Percentiles rank a stretch among this genome's conserved stretches.
phyloP scores from a whole-genome alignment of 352 stramenopile species.

The Phytophthora uliginosa region DNA sequence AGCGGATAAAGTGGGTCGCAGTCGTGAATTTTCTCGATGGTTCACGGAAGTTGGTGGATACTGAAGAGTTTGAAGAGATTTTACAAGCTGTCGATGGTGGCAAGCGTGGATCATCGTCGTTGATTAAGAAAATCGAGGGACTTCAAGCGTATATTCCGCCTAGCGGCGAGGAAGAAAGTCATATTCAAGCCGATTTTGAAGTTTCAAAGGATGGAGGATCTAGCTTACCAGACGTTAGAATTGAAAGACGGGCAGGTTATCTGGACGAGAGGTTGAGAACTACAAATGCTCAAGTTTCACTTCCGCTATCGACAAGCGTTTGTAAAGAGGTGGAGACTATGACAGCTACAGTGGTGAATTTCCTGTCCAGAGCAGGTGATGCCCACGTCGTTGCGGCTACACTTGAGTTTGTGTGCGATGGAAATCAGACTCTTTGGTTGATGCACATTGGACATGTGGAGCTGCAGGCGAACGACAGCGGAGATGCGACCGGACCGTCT shows the following conservation, averaged over 20 bases:
- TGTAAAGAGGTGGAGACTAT: conserved; percentile 43
- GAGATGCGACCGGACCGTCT: neutral
- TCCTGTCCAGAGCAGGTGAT: conserved; percentile 23
- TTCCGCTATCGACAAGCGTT: conserved; percentile 16
- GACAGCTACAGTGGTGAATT: conserved; percentile 35
- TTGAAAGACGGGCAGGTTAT: conserved; percentile 29
- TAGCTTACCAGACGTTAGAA: conserved; percentile 25
- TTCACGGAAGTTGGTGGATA: conserved; percentile 29
- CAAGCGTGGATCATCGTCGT: conserved; percentile 6
- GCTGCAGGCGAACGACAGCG: conserved; percentile 1
- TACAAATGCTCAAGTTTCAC: neutral
- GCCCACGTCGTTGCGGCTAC: conserved; percentile 24
- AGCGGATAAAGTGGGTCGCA: conserved; percentile 17
- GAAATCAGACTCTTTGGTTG: conserved; percentile 50
- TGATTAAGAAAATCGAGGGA: conserved; percentile 26
- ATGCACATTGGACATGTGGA: conserved; percentile 40
- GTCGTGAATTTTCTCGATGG: conserved; percentile 31
- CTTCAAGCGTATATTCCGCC: conserved; percentile 35
- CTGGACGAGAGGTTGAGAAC: conserved; percentile 4
- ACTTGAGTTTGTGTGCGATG: conserved; percentile 53
- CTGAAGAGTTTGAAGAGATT: conserved; percentile 35
- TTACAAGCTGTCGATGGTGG: conserved; percentile 17
- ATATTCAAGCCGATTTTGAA: conserved; percentile 32
- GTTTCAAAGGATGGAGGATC: conserved; percentile 11
- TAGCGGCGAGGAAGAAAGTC: conserved; percentile 15